A percentile compares a stretch with the other conserved stretches of the same genome.
These are phyloP conservation scores for Gossypium aridum DNA, from an alignment of 441 rosid genomes.

Conservation along the genomic window DNA sequence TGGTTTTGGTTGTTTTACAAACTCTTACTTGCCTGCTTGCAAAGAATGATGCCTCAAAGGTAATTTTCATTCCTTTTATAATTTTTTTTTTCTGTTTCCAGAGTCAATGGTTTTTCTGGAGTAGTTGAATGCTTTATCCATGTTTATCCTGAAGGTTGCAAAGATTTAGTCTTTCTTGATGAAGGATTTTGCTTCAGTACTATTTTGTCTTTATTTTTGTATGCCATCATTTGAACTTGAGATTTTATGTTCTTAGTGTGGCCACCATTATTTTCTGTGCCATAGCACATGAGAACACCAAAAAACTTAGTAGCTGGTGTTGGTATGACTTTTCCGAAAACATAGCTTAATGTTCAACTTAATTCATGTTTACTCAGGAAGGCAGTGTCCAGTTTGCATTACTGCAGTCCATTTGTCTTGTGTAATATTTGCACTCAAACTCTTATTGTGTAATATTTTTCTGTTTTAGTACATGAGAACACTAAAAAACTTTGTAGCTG, in stretches of 20 bases:
- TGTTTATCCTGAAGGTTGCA: neutral
- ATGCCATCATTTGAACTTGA: neutral
- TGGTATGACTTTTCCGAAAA: neutral
- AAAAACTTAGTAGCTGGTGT: neutral
- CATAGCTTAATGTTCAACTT: neutral
- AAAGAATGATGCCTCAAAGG: constrained; percentile 87
- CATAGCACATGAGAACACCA: neutral
- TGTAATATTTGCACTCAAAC: neutral
- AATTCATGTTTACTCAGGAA: neutral
- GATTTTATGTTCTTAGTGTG: neutral
- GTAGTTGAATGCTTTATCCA: neutral
- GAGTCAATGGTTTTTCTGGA: constrained; percentile 5
- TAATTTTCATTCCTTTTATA: constrained; percentile 19
- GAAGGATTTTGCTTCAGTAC: neutral
- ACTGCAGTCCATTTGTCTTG: neutral
- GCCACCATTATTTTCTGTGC: neutral
- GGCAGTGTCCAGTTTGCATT: neutral
- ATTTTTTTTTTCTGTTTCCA: constrained; percentile 7
- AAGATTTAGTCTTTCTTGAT: neutral
- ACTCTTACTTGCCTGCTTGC: constrained; percentile 86
- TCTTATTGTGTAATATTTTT: neutral
- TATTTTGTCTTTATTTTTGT: neutral
- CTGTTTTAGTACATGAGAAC: neutral
- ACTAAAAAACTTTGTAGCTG: neutral
- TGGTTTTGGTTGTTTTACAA: constrained; percentile 86